Evolutionary conservation across 139 green algal species (phyloP), one percentile per base, ranked within the genome.

Genomic region (Nannochloris sp.): DNA sequence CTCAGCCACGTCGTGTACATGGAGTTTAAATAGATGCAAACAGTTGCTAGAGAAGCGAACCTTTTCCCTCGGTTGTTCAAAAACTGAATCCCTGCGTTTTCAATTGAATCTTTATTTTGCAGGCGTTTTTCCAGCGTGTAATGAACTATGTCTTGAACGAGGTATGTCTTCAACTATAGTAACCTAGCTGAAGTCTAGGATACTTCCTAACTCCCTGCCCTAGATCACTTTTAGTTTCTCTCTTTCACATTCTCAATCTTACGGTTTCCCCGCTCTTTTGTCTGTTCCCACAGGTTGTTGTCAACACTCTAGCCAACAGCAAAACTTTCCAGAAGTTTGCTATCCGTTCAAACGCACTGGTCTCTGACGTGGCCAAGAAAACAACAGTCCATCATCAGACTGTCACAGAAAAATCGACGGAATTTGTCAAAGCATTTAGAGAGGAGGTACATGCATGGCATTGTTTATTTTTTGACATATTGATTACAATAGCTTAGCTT

Each of bases 321-420:
- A 71, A 64, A 23, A 70, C 64, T 19, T 90, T 90, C 67, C 83
- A 90, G 77, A 47, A 56, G n/a, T 89, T 90, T 76, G 83, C 81
- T 12, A 71, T 90, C 10, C 66, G 74, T 12, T 84, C 74, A 15
- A 81, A 76, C 57, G 61, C 68, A 6, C 35, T 72, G 33, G 61
- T 79, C 19, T 47, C 72, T 36, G 81, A 89, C 44, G 33, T 71
- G 24, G 55, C 64, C 14, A 76, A 85, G 45, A 89, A 88, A 55
- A 44, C 54, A 23, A 59, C 45, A 19, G 54, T 81, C 44, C 36
- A 67, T 13, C 59, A 77, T 19, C 27, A 42, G 1, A 27, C 60
- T 6, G 19, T 81, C 23, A 53, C 37, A 15, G 42, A 77, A 30
- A 67, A 79, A 38, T 69, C 65, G 10, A 36, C 30, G 6, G 58